Percentiles rank a stretch among this genome's conserved stretches.
phyloP scores from a whole-genome alignment of 2,329 filamentous ascomycete species.

The Neurospora crassa region DNA sequence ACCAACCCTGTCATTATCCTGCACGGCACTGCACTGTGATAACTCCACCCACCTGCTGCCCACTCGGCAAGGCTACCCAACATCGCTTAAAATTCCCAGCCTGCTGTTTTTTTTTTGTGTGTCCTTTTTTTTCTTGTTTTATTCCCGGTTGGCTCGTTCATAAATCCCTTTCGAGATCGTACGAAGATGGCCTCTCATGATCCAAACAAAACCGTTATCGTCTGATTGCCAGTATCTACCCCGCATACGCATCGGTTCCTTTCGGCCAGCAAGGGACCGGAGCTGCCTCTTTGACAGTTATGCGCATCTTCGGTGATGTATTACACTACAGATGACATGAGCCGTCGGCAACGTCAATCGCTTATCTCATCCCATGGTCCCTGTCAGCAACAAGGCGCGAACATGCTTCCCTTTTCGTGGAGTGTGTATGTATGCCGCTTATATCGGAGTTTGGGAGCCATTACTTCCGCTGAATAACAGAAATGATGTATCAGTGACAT shows the following conservation, averaged over 20 bases:
- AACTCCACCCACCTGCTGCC: not conserved
- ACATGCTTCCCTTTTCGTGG: not conserved
- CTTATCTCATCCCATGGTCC: not conserved
- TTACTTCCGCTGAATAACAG: not conserved
- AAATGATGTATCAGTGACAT: not conserved
- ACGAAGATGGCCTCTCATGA: not conserved
- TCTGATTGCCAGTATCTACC: not conserved
- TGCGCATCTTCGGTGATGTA: not conserved
- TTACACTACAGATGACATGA: not conserved
- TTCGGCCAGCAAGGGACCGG: not conserved
- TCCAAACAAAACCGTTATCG: not conserved
- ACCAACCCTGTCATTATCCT: not conserved
- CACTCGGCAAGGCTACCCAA: not conserved
- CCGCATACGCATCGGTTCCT: not conserved
- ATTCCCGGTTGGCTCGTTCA: not conserved
- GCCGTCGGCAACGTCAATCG: not conserved
- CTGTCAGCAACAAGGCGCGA: not conserved
- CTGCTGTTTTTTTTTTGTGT: not conserved
- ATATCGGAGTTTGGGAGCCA: not conserved
- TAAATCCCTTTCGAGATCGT: not conserved
- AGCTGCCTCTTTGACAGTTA: not conserved
- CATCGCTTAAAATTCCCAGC: not conserved
- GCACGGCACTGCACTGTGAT: not conserved
- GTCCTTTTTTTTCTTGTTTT: not conserved
- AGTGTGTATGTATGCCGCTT: not conserved